Percentiles rank a stretch among this genome's conserved stretches.
phyloP scores from a whole-genome alignment of 73 alveolate species.

The Paramecium biaurelia region DNA sequence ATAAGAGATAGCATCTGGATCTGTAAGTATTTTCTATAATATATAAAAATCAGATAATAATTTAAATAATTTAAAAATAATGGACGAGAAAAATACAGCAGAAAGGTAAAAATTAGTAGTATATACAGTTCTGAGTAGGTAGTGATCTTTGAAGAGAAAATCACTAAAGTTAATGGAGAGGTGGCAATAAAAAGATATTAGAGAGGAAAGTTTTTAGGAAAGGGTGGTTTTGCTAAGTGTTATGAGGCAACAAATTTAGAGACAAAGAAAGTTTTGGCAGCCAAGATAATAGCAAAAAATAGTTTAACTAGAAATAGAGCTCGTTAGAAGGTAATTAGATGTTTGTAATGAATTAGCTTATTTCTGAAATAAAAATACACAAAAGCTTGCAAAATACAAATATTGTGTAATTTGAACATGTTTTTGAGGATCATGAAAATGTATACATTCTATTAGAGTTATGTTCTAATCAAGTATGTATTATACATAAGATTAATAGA shows the following conservation, averaged over 20 bases:
- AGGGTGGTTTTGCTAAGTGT: constrained; percentile 95
- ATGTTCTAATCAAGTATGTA: constrained; percentile 75
- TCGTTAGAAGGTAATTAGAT: constrained; percentile 31
- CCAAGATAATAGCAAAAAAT: constrained; percentile 58
- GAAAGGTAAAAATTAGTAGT: not conserved
- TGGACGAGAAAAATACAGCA: not conserved
- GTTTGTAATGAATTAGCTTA: constrained; percentile 62
- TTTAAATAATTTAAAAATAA: constrained; percentile 17
- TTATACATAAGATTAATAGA: constrained; percentile 58
- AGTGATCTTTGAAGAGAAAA: constrained; percentile 84
- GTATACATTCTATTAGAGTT: constrained; percentile 92
- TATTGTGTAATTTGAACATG: constrained; percentile 96
- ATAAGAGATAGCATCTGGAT: not conserved
- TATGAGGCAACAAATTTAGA: constrained; percentile 81
- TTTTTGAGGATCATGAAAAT: constrained; percentile 93
- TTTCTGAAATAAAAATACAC: constrained; percentile 96
- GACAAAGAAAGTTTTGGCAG: constrained; percentile 66
- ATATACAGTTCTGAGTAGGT: constrained; percentile 5
- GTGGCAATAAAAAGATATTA: constrained; percentile 74
- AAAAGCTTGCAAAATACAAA: constrained; percentile 88
- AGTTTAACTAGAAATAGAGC: constrained; percentile 66
- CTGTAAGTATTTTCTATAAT: not conserved
- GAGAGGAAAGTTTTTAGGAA: constrained; percentile 87
- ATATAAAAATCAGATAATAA: constrained; percentile 40
- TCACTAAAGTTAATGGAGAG: constrained; percentile 80